Base-by-base conservation (phyloP, 2,329 filamentous ascomycete species). In the Cladophialophora yegresii region DNA sequence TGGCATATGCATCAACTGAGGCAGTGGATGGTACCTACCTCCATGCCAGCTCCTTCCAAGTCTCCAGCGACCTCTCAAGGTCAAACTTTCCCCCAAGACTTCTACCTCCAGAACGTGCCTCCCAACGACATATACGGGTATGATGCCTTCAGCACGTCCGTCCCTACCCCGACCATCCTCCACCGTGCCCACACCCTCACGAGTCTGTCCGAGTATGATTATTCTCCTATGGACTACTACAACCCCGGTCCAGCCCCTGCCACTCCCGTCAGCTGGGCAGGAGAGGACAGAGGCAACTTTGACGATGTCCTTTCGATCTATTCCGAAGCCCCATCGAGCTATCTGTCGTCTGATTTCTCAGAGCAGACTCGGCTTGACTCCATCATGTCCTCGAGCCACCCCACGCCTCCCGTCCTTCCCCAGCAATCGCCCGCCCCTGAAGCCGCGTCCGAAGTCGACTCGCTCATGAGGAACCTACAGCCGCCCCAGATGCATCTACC, bases 401-500 rank as follows among this genome's bases (percentile, higher is more conserved):
- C 49, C 16, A 68, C 66, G 8, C 66, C 66, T 54, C 61, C 64
- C 2, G 36, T 49, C 30, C 47, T 63, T 16, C 16, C 58, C 28
- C 61, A 57, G 16, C 51, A 51, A n/a, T 40, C 47, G 22, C 30
- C 66, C 9, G 43, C 51, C 5, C 51, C 47, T 36, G 64, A 64
- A 20, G 7, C 43, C 1, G 33, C 57, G 20, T 70, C 92, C 0
- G 86, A 91, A 64, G 87, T 97, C 43, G 93, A 97, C 74, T 88
- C 87, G 49, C 79, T 98, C 49, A 96, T 97, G 92, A 92, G 89
- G 76, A 86, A 89, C 0, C 93, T 97, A 53, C 75, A 80, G 85
- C 51, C 90, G 89, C 72, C 77, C 82, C 40, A 67, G 60, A 65
- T 33, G 13, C 45, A 26, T 32, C 66, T 73, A 20, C 69, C 71